Percentiles rank a stretch among this genome's conserved stretches.
Conservation (phyloP, 176 grass and related monocot species). For the Rhipidocladum racemiflorum region DNA sequence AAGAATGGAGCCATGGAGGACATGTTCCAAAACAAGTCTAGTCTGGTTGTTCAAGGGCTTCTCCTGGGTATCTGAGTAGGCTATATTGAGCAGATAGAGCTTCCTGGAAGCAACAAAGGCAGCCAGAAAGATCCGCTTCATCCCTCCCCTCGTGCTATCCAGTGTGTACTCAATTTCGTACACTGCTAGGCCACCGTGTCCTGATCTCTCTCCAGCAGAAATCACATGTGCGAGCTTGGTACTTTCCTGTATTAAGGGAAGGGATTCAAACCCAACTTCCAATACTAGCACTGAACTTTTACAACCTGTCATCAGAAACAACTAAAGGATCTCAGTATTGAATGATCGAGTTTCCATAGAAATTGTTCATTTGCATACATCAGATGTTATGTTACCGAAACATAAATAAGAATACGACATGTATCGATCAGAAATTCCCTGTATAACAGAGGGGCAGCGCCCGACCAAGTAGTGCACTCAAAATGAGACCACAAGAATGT, state of each 20-base stretch:
- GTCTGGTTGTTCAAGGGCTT: conserved; percentile 61
- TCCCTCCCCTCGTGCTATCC: conserved; percentile 87
- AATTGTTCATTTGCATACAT: not conserved
- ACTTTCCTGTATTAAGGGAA: conserved; percentile 62
- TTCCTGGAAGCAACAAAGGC: conserved; percentile 81
- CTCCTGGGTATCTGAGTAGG: conserved; percentile 60
- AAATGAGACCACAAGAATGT: not conserved
- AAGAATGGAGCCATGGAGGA: conserved; percentile 94
- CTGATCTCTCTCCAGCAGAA: conserved; percentile 58
- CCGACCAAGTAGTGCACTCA: not conserved
- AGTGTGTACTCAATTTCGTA: conserved; percentile 84
- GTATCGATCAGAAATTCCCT: not conserved
- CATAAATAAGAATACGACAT: not conserved
- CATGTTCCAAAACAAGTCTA: conserved; percentile 68
- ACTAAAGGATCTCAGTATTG: not conserved
- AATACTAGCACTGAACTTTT: not conserved
- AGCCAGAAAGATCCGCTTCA: conserved; percentile 78
- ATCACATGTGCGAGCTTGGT: conserved; percentile 68
- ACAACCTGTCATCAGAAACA: not conserved
- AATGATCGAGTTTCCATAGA: not conserved
- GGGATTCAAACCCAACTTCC: not conserved
- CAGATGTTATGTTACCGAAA: not conserved
- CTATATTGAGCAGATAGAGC: conserved; percentile 85
- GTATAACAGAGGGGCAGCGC: not conserved
- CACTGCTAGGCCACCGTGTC: conserved; percentile 46